These are phyloP conservation scores for Tribonema minus DNA, from an alignment of 108 stramenopile species.

Conservation along the genomic window DNA sequence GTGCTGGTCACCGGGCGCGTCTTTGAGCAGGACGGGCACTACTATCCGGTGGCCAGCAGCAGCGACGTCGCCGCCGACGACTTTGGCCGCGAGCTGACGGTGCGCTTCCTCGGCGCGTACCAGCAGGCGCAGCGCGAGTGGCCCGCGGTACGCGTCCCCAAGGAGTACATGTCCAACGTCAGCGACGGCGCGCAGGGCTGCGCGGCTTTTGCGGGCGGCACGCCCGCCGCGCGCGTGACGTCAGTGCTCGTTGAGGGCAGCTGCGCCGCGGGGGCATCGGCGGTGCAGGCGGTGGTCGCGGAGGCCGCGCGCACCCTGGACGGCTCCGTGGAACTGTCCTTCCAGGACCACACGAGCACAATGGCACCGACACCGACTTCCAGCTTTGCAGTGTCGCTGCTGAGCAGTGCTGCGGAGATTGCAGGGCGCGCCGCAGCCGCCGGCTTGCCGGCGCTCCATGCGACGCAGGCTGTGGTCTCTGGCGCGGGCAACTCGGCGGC, in stretches of 20 bases:
- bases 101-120: conserved; percentile 37
- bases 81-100: conserved; percentile 35
- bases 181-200: neutral
- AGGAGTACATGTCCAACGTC: conserved; percentile 10
- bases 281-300: neutral
- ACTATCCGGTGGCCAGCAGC: conserved; percentile 25
- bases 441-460: neutral
- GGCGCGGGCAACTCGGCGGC: conserved; percentile 17
- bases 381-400: neutral
- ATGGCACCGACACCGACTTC: too few species aligned
- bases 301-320: neutral
- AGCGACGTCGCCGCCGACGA: neutral
- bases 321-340: neutral
- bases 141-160: conserved; percentile 27
- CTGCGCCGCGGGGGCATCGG: neutral
- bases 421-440: neutral
- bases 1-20: conserved; percentile 18
- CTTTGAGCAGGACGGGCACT: conserved; percentile 25
- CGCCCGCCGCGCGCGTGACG: neutral
- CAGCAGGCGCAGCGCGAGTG: conserved; percentile 2
- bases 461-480: neutral
- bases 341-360: neutral
- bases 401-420: neutral
- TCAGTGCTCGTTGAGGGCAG: neutral
- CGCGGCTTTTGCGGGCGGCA: neutral